Evolutionary conservation across 768 basidiomycete genomes (phyloP).

Genomic region (Mycena metata): DNA sequence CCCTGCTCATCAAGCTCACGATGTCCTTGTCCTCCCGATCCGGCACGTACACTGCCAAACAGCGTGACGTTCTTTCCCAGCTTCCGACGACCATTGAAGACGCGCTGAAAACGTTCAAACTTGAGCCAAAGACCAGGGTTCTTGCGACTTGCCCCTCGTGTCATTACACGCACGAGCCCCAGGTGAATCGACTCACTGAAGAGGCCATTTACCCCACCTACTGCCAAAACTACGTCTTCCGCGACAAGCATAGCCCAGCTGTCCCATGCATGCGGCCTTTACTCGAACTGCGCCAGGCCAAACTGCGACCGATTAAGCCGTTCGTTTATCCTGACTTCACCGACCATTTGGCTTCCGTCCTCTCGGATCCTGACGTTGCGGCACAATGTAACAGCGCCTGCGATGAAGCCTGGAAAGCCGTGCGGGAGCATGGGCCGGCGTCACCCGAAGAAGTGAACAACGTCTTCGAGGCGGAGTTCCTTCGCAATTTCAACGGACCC

Average conservation of each 20-base stretch:
- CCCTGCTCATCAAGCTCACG: conserved; percentile 32
- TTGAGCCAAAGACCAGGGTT: conserved; percentile 34
- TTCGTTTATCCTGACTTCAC: conserved; percentile 37
- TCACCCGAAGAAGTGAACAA: conserved; percentile 32
- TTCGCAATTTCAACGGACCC: conserved; percentile 46
- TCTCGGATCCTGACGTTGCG: conserved; percentile 38
- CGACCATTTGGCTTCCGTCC: conserved; percentile 39
- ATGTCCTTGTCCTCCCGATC: conserved; percentile 27
- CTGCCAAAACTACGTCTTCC: conserved; percentile 30
- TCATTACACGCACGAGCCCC: conserved; percentile 33
- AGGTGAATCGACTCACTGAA: conserved; percentile 28
- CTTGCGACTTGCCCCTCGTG: conserved; percentile 32
- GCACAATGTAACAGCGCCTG: conserved; percentile 34
- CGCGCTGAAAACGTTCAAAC: conserved; percentile 31
- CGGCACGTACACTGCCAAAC: not conserved
- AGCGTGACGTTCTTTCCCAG: conserved; percentile 27
- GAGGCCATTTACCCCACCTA: conserved; percentile 32
- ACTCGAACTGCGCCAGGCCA: conserved; percentile 30
- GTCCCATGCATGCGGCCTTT: conserved; percentile 17
- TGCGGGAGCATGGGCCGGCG: conserved; percentile 16
- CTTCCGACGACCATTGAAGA: conserved; percentile 32
- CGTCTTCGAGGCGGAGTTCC: conserved; percentile 46
- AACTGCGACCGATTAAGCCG: conserved; percentile 40
- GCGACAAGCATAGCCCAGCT: conserved; percentile 25
- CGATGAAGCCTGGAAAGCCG: not conserved